phyloP scores from a whole-genome alignment of 306 rosid genomes.

The Gleditsia sinensis region DNA sequence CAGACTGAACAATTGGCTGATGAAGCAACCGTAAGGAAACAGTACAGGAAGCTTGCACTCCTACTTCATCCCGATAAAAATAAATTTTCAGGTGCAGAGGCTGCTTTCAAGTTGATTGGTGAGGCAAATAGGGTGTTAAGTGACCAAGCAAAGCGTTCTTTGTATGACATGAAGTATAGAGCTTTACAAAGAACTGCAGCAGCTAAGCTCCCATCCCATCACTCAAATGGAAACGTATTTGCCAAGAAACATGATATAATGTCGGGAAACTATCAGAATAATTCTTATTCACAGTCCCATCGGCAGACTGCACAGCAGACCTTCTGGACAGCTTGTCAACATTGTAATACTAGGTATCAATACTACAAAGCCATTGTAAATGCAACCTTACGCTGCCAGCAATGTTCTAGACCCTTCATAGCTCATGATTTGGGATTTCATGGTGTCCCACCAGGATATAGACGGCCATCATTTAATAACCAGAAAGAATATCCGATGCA shows the following conservation, averaged over 20 bases:
- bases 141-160: constrained; percentile 57
- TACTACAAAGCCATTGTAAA: constrained; percentile 47
- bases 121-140: constrained; percentile 78
- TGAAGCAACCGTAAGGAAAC: constrained; percentile 66
- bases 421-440: constrained; percentile 53
- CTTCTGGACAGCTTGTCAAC: constrained; percentile 77
- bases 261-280: constrained; percentile 39
- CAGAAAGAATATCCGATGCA: constrained; percentile 39
- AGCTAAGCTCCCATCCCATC: constrained; percentile 41
- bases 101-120: constrained; percentile 88
- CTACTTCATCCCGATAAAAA: constrained; percentile 96
- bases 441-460: constrained; percentile 34
- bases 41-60: constrained; percentile 81
- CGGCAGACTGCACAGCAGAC: constrained; percentile 44
- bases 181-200: constrained; percentile 34
- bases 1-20: constrained; percentile 52
- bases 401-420: constrained; percentile 48
- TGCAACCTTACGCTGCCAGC: constrained; percentile 55
- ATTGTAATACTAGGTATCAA: constrained; percentile 58
- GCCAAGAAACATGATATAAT: constrained; percentile 31
- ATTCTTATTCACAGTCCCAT: constrained; percentile 45
- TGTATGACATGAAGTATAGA: constrained; percentile 50
- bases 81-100: constrained; percentile 85
- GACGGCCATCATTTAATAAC: constrained; percentile 31
- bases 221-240: constrained; percentile 34